Base-by-base conservation (phyloP, 73 alveolate species). In the Tetrahymena elliotti region DNA sequence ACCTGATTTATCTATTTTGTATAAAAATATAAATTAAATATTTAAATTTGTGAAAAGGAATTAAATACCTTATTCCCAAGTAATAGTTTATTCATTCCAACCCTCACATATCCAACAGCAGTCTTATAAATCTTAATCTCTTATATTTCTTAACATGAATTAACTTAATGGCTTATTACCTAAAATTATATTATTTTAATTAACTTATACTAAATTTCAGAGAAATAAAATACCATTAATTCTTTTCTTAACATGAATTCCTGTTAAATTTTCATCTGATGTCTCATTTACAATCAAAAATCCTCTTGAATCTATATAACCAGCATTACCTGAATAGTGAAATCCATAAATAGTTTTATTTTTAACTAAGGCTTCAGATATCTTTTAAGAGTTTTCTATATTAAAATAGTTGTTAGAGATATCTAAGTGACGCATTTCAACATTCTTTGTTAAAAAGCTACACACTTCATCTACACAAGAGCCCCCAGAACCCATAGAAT, bases 31-130 rank as follows among this genome's bases (percentile, higher is more conserved):
- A n/a, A 68, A 6, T 68, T 18, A 24, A 18, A 24, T 1, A 15
- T 68, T 68, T 27, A 3, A 24, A 18, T 10, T 22, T 24, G n/a
- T n/a, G n/a, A n/a, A n/a, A n/a, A n/a, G n/a, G n/a, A 68, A 68
- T 22, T 7, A 27, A 68, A 68, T 68, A 68, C 88, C 88, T 68
- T 68, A 16, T 68, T 83, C 96, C 98, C 98, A 97, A 38, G 35
- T 93, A 84, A 98, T 95, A 36, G 34, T 84, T 8, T 97, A 93
- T 88, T 95, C 97, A 35, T 96, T 84, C 99, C 99, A 98, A 10
- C 99, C 98, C 83, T 98, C 99, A 93, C 99, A 98, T 27, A 98
- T 97, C 99, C 99, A 98, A 93, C 99, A 98, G 24, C 97, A 96
- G 93, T 95, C 94, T 33, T 93, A 96, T 18, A 68, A 10, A 68